Base-by-base conservation (phyloP, 179 eudicot genomes). In the Pouteria campechiana region DNA sequence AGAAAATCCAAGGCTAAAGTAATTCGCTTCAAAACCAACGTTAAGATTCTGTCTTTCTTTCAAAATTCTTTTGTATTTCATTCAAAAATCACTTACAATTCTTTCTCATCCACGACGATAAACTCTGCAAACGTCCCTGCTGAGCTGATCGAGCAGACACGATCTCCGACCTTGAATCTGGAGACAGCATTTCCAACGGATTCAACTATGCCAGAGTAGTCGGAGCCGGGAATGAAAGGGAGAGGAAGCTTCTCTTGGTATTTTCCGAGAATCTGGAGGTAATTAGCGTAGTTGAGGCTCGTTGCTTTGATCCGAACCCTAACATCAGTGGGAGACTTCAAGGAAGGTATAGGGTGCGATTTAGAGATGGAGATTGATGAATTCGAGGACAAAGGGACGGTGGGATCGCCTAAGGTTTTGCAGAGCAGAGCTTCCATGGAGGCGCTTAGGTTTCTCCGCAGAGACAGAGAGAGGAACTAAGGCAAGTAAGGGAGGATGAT, bases 351-450 rank as follows among this genome's bases (percentile, higher is more conserved):
- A 5, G 84, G 87, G 46, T 64, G 63, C 29, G 62, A 44, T 9
- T 14, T 37, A 4, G 81, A 63, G 32, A 81, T 20, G 7, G 56
- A 5, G 1, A 79, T 46, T 0, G 95, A 53, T 0, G 95, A 76
- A 9, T 53, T 55, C 39, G 79, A 48, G 41, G 49, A 48, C 3
- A 30, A 32, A 0, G 75, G 51, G 1, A 36, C 6, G 2, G 95
- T 81, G 37, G 98, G 94, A 48, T 90, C 96, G 17, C 98, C 96
- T 7, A 81, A 75, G 5, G 68, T 74, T 11, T 45, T 61, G 52
- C 88, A 79, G 16, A 90, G 21, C 0, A 90, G 47, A 25, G 98
- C 96, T 57, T 90, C 98, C 96, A 90, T 85, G n/a, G n/a, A n/a
- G n/a, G n/a, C n/a, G n/a, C n/a, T n/a, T n/a, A n/a, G n/a, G n/a